Evolutionary conservation across 2,329 filamentous ascomycete species (phyloP), one percentile per base, ranked within the genome.

Genomic region (Exutisphaerella laricina): DNA sequence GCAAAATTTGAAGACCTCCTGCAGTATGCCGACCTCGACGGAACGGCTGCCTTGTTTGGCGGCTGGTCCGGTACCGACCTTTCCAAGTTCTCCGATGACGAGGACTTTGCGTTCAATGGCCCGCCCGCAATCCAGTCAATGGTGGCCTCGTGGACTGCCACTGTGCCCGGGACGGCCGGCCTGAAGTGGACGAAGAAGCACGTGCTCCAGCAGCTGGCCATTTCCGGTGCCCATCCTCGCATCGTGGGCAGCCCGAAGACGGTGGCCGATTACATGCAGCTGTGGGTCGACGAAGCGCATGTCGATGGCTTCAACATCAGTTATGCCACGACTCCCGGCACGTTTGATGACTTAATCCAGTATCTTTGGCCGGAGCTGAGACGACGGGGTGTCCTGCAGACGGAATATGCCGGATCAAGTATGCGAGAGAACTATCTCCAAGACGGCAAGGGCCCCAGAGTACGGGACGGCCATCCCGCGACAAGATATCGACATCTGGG

Each of bases 21-120:
- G 20, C 55, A 59, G n/a, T 72, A 70, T 34, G 69, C 64, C 2
- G 69, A 72, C 41, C 57, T 60, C 0, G 69, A 72, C 43, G 70
- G 70, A 0, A 65, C 67, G 0, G 61, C 69, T 13, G 64, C 68
- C 3, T 54, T 72, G 0, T 72, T 72, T 43, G 70, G 70, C 2
- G 70, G 70, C 0, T 73, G 70, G 70, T 65, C 66, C 1, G 70
- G 70, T 0, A 68, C 66, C 4, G 70, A 72, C 50, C 56, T 73
- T 1, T 65, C 63, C 2, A 58, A 57, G 0, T 70, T 66, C 39
- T 56, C 58, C 0, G 69, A 72, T 31, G 68, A 72, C 20, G 65
- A 70, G 29, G 68, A 72, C 35, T 70, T 73, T 43, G 58, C 64
- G 1, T 70, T 72, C 44, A 55, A 41, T 7, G 54, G 51, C 2